A percentile compares a stretch with the other conserved stretches of the same genome.
Evolutionary conservation across 495 filamentous ascomycete species (phyloP).

Genomic region (Xanthoparmelia taractica): DNA sequence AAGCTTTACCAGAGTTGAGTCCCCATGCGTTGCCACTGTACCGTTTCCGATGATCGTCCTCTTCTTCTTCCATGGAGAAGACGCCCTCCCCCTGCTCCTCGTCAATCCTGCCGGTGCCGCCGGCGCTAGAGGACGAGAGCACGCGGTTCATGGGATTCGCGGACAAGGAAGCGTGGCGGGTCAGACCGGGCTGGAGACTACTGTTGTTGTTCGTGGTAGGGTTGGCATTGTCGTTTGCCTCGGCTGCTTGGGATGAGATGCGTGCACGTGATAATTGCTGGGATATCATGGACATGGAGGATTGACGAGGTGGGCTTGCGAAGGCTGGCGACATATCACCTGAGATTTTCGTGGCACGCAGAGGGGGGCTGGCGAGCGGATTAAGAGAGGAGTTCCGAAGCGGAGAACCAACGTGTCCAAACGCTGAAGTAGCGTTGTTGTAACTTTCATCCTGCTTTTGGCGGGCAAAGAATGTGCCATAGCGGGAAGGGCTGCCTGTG

Average conservation of each 20-base stretch:
- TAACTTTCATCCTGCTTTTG: slow-evolving; percentile 56
- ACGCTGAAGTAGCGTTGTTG: slow-evolving; percentile 41
- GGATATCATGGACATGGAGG: slow-evolving; percentile 60
- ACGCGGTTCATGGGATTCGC: slow-evolving; percentile 38
- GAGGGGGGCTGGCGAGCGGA: slow-evolving; percentile 56
- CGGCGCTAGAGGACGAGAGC: slow-evolving; percentile 40
- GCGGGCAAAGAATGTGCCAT: slow-evolving; percentile 72
- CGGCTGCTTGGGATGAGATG: slow-evolving; percentile 30
- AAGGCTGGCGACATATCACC: slow-evolving; percentile 57
- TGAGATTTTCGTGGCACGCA: slow-evolving; percentile 46
- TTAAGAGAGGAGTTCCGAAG: slow-evolving; percentile 73
- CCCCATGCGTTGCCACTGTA: slow-evolving; percentile 16
- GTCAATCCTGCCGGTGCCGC: slow-evolving; percentile 58
- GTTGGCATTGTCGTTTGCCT: slow-evolving; percentile 12
- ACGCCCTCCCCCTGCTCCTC: slow-evolving; percentile 64
- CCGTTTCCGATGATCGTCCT: slow-evolving; percentile 39
- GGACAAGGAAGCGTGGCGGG: slow-evolving; percentile 33
- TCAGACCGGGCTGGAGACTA: slow-evolving; percentile 41
- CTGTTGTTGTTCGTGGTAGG: slow-evolving; percentile 26
- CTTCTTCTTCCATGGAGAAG: slow-evolving; percentile 77
- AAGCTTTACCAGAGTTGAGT: slow-evolving; percentile 12
- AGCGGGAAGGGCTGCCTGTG: slow-evolving; percentile 76
- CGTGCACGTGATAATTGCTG: slow-evolving; percentile 58
- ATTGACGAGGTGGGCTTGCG: slow-evolving; percentile 58
- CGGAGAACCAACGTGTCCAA: slow-evolving; percentile 88